phyloP scores from a whole-genome alignment of 2,329 filamentous ascomycete species.

The Akanthomyces muscarius region DNA sequence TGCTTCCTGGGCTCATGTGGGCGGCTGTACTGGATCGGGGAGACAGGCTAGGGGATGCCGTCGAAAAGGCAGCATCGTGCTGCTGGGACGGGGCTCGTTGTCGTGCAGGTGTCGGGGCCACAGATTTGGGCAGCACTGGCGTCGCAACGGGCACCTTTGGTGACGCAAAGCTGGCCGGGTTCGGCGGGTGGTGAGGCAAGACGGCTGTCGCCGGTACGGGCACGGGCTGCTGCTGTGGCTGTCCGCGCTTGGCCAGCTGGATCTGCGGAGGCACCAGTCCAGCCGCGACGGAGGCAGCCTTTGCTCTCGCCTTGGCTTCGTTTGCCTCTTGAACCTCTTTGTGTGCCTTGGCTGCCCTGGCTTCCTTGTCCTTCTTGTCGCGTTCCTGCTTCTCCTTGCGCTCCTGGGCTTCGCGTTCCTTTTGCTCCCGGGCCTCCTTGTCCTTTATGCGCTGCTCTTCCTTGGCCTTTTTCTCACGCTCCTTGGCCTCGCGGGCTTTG shows the following conservation, averaged over 20 bases:
- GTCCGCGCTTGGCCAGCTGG: constrained; percentile 30
- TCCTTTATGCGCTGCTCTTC: constrained; percentile 79
- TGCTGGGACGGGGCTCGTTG: constrained; percentile 67
- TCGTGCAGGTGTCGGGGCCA: constrained; percentile 70
- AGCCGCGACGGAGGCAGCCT: constrained; percentile 57
- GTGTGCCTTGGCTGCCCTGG: constrained; percentile 53
- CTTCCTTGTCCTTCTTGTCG: constrained; percentile 59
- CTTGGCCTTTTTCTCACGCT: constrained; percentile 78
- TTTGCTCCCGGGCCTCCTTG: constrained; percentile 69
- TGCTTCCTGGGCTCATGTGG: constrained; percentile 61
- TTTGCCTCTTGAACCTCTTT: constrained; percentile 51
- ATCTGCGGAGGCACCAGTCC: constrained; percentile 12
- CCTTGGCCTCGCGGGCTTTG: constrained; percentile 59
- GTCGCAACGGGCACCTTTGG: constrained; percentile 77
- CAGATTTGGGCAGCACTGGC: constrained; percentile 69
- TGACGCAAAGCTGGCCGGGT: constrained; percentile 61
- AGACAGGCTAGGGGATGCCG: constrained; percentile 61
- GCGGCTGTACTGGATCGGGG: constrained; percentile 59
- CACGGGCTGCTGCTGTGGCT: constrained; percentile 31
- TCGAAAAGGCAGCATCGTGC: constrained; percentile 65
- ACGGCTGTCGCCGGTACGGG: constrained; percentile 39
- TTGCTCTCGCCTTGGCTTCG: constrained; percentile 59
- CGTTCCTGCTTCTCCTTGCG: constrained; percentile 58
- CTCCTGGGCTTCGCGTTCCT: constrained; percentile 65
- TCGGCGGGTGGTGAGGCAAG: constrained; percentile 57